Base-by-base conservation (phyloP, 768 basidiomycete species). In the Saitozyma podzolica region DNA sequence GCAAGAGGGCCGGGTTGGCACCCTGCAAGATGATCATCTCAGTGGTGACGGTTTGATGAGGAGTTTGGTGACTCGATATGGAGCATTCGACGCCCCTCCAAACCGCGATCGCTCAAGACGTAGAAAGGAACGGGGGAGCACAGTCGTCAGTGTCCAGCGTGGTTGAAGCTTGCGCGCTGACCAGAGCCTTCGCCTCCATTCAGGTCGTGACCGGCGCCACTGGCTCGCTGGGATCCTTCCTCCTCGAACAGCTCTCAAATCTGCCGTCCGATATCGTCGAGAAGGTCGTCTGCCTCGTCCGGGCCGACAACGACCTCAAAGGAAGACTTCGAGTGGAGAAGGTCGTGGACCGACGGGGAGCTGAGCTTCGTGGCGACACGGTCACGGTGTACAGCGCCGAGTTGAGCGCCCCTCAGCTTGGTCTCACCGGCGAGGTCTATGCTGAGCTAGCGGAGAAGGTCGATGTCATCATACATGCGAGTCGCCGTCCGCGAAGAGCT, bases 121-220 rank as follows among this genome's bases (percentile, higher is more conserved):
- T 10, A 19, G 37, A 40, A 17, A 16, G 40, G 51, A 49, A 40
- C n/a, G 29, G 0, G 63, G 59, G 5, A 52, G 54, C 48, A 66
- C 60, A 13, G 52, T 65, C 6, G 71, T 67, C 51, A 59, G 72
- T 62, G 29, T 29, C 29, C 29, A 29, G 29, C 29, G 29, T 29
- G 29, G 5, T 29, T 29, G 5, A 29, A 2, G 29, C 29, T 29
- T 5, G 29, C 5, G 29, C 5, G 29, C 29, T 29, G 2, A 29
- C 29, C 29, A 29, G 29, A 29, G 2, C 29, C 29, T 29, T 45
- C 40, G 8, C 57, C 54, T 50, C 56, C 50, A 16, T 11, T 13
- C 54, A 79, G 76, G 17, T 80, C 13, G 57, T 80, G 13, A 80
- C 78, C 0, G 78, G 78, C 8, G 76, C 62, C 6, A 80, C 78